Base-by-base conservation (phyloP, 2,329 filamentous ascomycete species). In the Lachnellula hyalina region DNA sequence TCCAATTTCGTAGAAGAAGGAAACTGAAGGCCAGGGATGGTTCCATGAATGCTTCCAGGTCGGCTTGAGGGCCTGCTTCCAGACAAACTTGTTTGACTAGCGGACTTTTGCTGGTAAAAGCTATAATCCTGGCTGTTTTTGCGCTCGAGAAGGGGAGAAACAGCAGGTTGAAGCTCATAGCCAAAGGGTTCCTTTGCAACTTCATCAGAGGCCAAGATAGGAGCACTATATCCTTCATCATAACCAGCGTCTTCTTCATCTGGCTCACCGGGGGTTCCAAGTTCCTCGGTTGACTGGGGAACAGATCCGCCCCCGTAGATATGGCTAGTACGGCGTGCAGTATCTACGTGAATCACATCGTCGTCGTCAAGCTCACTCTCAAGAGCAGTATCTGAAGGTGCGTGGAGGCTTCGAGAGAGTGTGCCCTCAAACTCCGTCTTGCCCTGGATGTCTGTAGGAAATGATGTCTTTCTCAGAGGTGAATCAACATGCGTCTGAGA, bases 121-220 rank as follows among this genome's bases (percentile, higher is more conserved):
- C 81, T 73, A 8, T 80, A 77, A 47, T 75, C 72, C 47, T 82
- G 77, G 64, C 80, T 85, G 49, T 78, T 78, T 55, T 81, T 82
- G 50, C 82, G 79, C 61, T 88, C 84, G 48, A 84, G 76, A 40
- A 82, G 77, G 12, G 89, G 90, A n/a, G 86, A 87, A 32, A 97
- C 82, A 14, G 92, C 94, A 21, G 94, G 90, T 51, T 89, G 84
- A 66, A 90, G 77, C 62, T 82, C 84, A 53, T 86, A 86, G 14
- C 80, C 79, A 35, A 81, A 80, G 0, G 84, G 82, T 52, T 88
- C 82, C 70, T 92, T 93, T 55, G 84, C 80, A 32, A 96, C 79
- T 72, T 97, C 91, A 67, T 97, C 94, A 1, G 89, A 80, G 7
- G 94, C 94, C 49, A 99, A 76, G 60, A 99, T 96, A 0, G 93